These are phyloP conservation scores for Cajanus cajan DNA, from an alignment of 306 rosid species.

Conservation along the genomic window DNA sequence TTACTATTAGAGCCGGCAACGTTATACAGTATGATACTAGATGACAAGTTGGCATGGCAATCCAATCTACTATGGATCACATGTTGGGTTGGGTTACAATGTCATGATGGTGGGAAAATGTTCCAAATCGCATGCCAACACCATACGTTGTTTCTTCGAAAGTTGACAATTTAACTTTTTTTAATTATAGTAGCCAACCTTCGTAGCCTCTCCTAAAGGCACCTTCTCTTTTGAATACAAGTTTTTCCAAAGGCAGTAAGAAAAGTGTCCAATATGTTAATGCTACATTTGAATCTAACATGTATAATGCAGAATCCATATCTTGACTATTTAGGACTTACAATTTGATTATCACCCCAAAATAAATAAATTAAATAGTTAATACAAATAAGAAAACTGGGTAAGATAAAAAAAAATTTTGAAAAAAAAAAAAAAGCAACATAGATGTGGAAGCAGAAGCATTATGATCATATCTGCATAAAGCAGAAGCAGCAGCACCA, in stretches of 20 bases:
- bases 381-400: not conserved
- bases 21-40: not conserved
- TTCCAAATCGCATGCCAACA: constrained; percentile 25
- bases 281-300: not conserved
- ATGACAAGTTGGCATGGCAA: constrained; percentile 9
- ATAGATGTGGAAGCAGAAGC: not conserved
- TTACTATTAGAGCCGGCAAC: not conserved
- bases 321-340: not conserved
- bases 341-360: not conserved
- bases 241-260: not conserved
- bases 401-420: not conserved
- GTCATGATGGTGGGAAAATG: constrained; percentile 5
- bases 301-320: not conserved
- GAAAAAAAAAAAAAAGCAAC: too few relatives aligned
- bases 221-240: not conserved
- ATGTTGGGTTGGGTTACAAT: constrained; percentile 12
- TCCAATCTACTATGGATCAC: constrained; percentile 25
- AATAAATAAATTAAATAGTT: not conserved
- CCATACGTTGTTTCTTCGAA: constrained; percentile 5
- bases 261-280: not conserved
- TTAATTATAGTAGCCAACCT: constrained; percentile 41
- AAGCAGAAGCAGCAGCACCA: not conserved
- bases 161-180: constrained; percentile 12
- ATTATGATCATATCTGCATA: not conserved
- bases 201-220: not conserved